A percentile compares a stretch with the other conserved stretches of the same genome.
These are phyloP conservation scores for Coemansia sp. DNA, from an alignment of 192 early-diverging fungal genomes.

Conservation along the genomic window DNA sequence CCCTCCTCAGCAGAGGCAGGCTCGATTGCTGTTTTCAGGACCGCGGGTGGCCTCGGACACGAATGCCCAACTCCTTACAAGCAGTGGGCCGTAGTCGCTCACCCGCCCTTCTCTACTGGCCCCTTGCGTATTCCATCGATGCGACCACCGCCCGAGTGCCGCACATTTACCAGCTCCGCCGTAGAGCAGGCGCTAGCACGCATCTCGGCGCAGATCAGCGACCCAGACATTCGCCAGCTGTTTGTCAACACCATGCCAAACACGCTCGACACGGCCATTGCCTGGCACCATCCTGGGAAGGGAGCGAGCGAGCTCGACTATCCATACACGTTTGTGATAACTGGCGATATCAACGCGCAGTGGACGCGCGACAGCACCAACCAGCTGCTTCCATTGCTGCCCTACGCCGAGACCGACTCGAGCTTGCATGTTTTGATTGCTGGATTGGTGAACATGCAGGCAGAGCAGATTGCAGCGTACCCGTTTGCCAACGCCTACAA, in stretches of 20 bases:
- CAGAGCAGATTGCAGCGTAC: conserved; percentile 38
- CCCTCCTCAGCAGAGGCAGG: background rate
- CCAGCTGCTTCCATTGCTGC: conserved; percentile 61
- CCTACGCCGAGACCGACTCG: conserved; percentile 33
- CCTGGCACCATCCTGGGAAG: conserved; percentile 38
- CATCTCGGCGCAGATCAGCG: conserved; percentile 31
- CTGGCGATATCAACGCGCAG: conserved; percentile 72
- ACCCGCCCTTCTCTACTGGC: conserved; percentile 28
- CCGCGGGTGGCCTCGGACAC: conserved; percentile 32
- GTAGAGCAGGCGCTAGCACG: conserved; percentile 46
- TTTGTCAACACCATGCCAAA: conserved; percentile 66
- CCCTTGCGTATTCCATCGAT: conserved; percentile 28
- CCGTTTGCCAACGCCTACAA: conserved; percentile 67
- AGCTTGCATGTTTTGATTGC: conserved; percentile 43
- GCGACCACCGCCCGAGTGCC: conserved; percentile 50
- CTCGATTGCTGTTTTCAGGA: background rate
- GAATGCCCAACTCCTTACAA: conserved; percentile 35
- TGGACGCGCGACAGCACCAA: conserved; percentile 73
- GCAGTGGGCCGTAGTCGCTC: conserved; percentile 23
- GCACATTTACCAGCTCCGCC: conserved; percentile 54
- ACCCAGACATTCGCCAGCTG: conserved; percentile 56
- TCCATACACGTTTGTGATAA: conserved; percentile 66
- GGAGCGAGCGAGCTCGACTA: background rate
- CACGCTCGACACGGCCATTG: conserved; percentile 67
- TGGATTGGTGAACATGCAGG: conserved; percentile 60